Conservation (phyloP, 169 alveolate genomes). For the Eimeria maxima region DNA sequence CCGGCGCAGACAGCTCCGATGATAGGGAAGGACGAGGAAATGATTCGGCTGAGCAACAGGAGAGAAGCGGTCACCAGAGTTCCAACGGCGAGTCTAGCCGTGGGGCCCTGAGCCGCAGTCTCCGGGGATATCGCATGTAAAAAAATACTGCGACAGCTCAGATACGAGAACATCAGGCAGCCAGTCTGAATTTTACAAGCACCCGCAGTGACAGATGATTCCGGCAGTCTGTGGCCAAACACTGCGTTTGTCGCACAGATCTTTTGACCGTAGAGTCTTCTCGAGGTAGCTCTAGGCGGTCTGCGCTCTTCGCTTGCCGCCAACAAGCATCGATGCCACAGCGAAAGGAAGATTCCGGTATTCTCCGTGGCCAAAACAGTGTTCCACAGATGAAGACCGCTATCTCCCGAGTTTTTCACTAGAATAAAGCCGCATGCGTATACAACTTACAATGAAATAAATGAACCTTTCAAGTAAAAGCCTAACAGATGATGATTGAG, state of each 20-base stretch:
- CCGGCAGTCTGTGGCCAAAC: neutral
- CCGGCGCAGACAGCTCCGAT: neutral
- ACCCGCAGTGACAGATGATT: neutral
- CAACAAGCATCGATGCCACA: neutral
- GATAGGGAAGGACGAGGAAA: neutral
- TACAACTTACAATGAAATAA: neutral
- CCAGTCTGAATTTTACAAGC: neutral
- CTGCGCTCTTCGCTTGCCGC: neutral
- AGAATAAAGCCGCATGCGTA: neutral
- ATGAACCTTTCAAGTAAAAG: neutral
- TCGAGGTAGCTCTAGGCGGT: neutral
- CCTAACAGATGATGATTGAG: too few relatives aligned
- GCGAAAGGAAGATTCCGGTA: neutral
- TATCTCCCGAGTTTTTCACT: neutral
- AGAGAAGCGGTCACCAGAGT: conserved; percentile 16
- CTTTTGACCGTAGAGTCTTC: neutral
- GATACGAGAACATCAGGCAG: neutral
- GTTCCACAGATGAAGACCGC: conserved; percentile 2
- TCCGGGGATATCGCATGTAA: conserved; percentile 8
- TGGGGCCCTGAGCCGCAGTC: conserved; percentile 16
- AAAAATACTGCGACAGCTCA: neutral
- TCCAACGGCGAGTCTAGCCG: conserved; percentile 8
- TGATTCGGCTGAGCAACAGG: conserved; percentile 20
- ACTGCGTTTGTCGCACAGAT: neutral
- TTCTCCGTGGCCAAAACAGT: neutral